These are phyloP conservation scores for Solanum raphanifolium DNA, from an alignment of 257 asterid genomes.

Conservation along the genomic window DNA sequence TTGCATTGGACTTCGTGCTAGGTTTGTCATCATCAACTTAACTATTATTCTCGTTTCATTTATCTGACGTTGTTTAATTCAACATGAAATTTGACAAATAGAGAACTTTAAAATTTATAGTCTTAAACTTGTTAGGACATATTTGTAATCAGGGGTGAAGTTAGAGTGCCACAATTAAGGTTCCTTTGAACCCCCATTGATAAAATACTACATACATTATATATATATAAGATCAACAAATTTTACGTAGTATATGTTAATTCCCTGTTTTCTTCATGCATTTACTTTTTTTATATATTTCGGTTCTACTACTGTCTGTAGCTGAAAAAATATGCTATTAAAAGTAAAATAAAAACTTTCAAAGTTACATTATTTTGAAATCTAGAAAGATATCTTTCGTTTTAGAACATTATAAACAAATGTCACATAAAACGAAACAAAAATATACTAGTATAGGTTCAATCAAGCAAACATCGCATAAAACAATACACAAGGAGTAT, in stretches of 20 bases:
- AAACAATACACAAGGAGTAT: neutral
- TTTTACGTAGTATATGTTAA: neutral
- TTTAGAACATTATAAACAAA: neutral
- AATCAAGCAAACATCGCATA: neutral
- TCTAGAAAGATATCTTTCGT: too few species aligned
- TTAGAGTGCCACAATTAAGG: neutral
- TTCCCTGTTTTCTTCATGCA: accelerated
- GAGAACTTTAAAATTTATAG: neutral
- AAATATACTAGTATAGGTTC: neutral
- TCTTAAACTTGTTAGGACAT: neutral
- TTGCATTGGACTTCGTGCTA: slow-evolving; percentile 71
- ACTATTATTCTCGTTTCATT: neutral
- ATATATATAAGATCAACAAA: neutral
- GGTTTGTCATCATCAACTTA: slow-evolving; percentile 33
- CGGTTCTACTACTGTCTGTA: neutral
- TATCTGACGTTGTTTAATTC: accelerated
- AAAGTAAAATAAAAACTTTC: neutral
- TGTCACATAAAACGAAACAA: neutral
- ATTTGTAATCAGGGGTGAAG: neutral
- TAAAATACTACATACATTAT: neutral
- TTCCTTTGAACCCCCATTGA: neutral
- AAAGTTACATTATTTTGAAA: neutral
- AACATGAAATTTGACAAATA: neutral
- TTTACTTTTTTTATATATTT: neutral
- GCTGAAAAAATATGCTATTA: too few species aligned